Conservation (phyloP, 768 basidiomycete species). For the Chalciporus piperatus region DNA sequence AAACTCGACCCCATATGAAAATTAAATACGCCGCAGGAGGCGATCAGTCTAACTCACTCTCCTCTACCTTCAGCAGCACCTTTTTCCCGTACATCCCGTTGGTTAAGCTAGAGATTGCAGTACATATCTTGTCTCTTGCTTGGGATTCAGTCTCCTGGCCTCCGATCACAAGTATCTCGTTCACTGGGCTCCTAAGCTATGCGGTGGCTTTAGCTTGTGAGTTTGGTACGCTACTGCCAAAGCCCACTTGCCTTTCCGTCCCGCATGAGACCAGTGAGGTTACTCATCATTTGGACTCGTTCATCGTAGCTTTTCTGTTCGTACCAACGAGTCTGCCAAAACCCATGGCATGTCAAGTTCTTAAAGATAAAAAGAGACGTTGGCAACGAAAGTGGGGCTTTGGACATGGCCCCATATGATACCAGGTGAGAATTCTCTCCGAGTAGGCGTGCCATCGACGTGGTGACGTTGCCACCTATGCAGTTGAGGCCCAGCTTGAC, state of each 20-base stretch:
- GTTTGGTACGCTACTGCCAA: neutral
- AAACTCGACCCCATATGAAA: neutral
- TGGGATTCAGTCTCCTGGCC: constrained; percentile 37
- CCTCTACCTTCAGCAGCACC: constrained; percentile 41
- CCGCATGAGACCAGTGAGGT: constrained; percentile 51
- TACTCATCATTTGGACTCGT: constrained; percentile 48
- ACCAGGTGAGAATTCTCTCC: constrained; percentile 70
- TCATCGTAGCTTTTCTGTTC: constrained; percentile 44
- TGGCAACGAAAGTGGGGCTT: constrained; percentile 72
- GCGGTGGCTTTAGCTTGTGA: constrained; percentile 1
- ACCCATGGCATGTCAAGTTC: constrained; percentile 71
- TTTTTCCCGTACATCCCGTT: constrained; percentile 48
- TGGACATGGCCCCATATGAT: constrained; percentile 91
- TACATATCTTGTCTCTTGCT: constrained; percentile 33
- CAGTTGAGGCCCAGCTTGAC: constrained; percentile 55
- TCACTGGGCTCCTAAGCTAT: constrained; percentile 65
- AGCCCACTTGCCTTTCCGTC: constrained; percentile 45
- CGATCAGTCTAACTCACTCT: constrained; percentile 2
- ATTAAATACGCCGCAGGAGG: neutral
- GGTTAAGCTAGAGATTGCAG: constrained; percentile 32
- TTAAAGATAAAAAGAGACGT: constrained; percentile 84
- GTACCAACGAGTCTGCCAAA: constrained; percentile 80
- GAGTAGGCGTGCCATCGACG: constrained; percentile 64
- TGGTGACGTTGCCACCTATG: constrained; percentile 65
- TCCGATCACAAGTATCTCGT: constrained; percentile 61